phyloP scores from a whole-genome alignment of 2,329 filamentous ascomycete species.

The Ophiostoma quercus region DNA sequence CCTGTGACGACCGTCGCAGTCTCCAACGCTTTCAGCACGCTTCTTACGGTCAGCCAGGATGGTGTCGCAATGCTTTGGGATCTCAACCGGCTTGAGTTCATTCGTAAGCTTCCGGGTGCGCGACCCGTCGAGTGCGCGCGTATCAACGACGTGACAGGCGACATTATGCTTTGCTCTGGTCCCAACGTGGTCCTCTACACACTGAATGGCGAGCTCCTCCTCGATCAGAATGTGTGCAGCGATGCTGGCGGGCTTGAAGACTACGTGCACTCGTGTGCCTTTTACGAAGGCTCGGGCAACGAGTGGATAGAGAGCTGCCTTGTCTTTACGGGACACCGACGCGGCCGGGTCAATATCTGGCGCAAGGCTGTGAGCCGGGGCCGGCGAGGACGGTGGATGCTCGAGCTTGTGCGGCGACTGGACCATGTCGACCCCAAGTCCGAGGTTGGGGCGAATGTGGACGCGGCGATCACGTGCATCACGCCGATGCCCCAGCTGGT shows the following conservation, averaged over 20 bases:
- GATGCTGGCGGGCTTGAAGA: constrained; percentile 54
- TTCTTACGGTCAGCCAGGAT: constrained; percentile 76
- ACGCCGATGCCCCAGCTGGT: constrained; percentile 75
- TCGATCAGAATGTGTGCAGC: constrained; percentile 72
- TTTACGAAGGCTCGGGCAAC: constrained; percentile 85
- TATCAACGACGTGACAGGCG: constrained; percentile 86
- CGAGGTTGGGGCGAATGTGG: constrained; percentile 52
- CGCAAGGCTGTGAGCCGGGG: constrained; percentile 48
- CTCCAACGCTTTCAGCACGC: constrained; percentile 79
- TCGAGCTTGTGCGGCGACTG: constrained; percentile 74
- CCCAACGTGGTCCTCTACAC: constrained; percentile 73
- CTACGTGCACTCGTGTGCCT: constrained; percentile 73
- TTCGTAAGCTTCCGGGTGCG: constrained; percentile 61
- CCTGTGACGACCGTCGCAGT: constrained; percentile 78
- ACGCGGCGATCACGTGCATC: constrained; percentile 78
- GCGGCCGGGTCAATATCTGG: constrained; percentile 79
- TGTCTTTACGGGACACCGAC: constrained; percentile 80
- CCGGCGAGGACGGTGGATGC: constrained; percentile 59
- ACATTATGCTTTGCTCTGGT: constrained; percentile 79
- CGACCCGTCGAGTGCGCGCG: constrained; percentile 64
- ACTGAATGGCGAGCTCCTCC: constrained; percentile 76
- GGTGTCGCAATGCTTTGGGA: constrained; percentile 86
- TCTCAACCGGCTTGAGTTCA: constrained; percentile 81
- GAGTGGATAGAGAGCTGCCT: constrained; percentile 88
- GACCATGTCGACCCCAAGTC: constrained; percentile 70